Evolutionary conservation across 805 yeast species (phyloP).

Genomic region (Zygosaccharomyces kombuchaensis): DNA sequence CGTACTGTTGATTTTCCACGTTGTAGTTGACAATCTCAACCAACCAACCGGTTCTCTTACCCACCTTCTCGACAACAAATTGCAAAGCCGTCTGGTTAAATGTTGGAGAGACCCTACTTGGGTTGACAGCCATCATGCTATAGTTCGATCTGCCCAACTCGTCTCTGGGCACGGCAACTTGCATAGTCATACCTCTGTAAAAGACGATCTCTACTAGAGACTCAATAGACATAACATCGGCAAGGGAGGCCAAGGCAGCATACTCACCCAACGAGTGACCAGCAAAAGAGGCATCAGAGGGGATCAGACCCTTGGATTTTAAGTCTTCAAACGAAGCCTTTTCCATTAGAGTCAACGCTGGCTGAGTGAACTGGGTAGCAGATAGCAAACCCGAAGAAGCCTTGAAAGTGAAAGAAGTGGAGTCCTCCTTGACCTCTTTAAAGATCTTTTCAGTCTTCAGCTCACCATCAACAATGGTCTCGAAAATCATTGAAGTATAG

Average conservation of each 20-base stretch:
- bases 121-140: slow-evolving; percentile 99
- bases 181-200: slow-evolving; percentile 99
- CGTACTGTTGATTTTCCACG: slow-evolving; percentile 97
- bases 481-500: slow-evolving; percentile 96
- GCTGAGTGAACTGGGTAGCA: slow-evolving; percentile 99
- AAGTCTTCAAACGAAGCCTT: slow-evolving; percentile 98
- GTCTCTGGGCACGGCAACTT: slow-evolving; percentile 99
- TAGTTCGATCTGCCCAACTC: slow-evolving; percentile 92
- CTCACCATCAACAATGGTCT: slow-evolving; percentile 82
- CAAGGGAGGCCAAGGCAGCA: slow-evolving; percentile 94
- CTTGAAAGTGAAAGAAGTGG: slow-evolving; percentile 81
- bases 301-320: slow-evolving; percentile 92
- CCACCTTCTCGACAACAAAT: slow-evolving; percentile 87
- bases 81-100: slow-evolving; percentile 91
- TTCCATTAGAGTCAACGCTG: slow-evolving; percentile 98
- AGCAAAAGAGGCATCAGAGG: slow-evolving; percentile 90
- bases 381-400: slow-evolving; percentile 94
- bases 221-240: slow-evolving; percentile 98
- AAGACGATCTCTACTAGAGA: slow-evolving; percentile 95
- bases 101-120: slow-evolving; percentile 83
- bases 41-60: slow-evolving; percentile 83
- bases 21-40: slow-evolving; percentile 97
- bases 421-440: slow-evolving; percentile 78
- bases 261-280: slow-evolving; percentile 99
- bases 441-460: slow-evolving; percentile 90